phyloP scores from a whole-genome alignment of 2,329 filamentous ascomycete species.

The Claviceps digitariae region DNA sequence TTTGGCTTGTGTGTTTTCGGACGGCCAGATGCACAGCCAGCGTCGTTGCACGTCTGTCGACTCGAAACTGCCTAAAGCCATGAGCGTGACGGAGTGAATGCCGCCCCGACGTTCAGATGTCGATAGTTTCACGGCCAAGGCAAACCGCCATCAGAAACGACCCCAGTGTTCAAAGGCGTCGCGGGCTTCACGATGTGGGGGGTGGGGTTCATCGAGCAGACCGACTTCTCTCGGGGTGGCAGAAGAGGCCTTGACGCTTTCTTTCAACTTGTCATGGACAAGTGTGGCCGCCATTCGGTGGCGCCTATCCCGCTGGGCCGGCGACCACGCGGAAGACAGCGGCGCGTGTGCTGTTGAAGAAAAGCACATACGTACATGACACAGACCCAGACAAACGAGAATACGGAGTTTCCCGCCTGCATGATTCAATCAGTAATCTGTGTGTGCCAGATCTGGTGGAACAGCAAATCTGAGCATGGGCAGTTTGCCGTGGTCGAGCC shows the following conservation, averaged over 20 bases:
- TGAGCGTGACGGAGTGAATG: neutral
- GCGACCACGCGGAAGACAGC: neutral
- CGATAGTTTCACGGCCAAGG: neutral
- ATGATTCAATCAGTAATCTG: constrained; percentile 4
- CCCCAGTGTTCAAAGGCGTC: neutral
- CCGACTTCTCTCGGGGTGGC: neutral
- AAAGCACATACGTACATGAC: neutral
- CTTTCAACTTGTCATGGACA: neutral
- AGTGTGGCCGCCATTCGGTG: neutral
- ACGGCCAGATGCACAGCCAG: neutral
- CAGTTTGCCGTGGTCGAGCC: neutral
- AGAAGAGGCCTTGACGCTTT: neutral
- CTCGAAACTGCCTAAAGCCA: neutral
- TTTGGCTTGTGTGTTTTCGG: neutral
- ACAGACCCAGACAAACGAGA: neutral
- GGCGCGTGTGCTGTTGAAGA: neutral
- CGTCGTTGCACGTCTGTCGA: neutral
- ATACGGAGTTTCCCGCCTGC: constrained; percentile 2
- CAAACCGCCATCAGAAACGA: neutral
- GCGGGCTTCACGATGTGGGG: neutral
- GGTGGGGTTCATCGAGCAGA: neutral
- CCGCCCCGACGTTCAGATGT: neutral
- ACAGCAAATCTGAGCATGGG: neutral
- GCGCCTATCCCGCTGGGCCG: neutral
- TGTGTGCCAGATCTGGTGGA: constrained; percentile 6